Conservation (phyloP, 148 eudicot genomes). For the Gaultheria prostrata region DNA sequence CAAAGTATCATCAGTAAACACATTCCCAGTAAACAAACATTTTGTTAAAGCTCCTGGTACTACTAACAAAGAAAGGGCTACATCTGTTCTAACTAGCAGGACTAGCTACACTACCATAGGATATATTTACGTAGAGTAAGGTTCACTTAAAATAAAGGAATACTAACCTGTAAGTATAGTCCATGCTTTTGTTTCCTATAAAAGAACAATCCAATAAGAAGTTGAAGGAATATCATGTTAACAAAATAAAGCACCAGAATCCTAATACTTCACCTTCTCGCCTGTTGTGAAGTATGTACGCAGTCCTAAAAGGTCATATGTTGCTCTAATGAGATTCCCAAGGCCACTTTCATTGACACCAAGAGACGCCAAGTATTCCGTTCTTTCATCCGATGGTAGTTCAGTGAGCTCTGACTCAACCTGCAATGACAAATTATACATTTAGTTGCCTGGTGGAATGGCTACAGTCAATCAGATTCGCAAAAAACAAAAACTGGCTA, state of each 20-base stretch:
- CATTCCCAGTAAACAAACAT: not conserved
- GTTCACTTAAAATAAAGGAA: slow-evolving; percentile 1
- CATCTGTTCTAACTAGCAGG: slow-evolving; percentile 10
- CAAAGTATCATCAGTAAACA: not conserved
- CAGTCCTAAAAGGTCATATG: slow-evolving; percentile 83
- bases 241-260: not conserved
- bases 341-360: slow-evolving; percentile 94
- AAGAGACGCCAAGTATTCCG: slow-evolving; percentile 81
- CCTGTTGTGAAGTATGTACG: slow-evolving; percentile 97
- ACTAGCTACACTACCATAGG: not conserved
- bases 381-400: slow-evolving; percentile 84
- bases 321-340: slow-evolving; percentile 90
- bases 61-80: not conserved
- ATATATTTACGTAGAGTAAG: not conserved
- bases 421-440: slow-evolving; percentile 37
- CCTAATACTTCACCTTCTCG: slow-evolving; percentile 64
- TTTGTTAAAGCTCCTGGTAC: slow-evolving; percentile 5
- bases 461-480: not conserved
- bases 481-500: not conserved
- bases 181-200: slow-evolving; percentile 98
- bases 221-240: slow-evolving; percentile 2
- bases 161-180: slow-evolving; percentile 81
- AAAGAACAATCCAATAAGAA: slow-evolving; percentile 10
- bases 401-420: slow-evolving; percentile 96
- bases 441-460: slow-evolving; percentile 5